Percentiles rank a stretch among this genome's conserved stretches.
Evolutionary conservation across 1,284 basidiomycete genomes (phyloP).

Genomic region (Tremellales sp.): DNA sequence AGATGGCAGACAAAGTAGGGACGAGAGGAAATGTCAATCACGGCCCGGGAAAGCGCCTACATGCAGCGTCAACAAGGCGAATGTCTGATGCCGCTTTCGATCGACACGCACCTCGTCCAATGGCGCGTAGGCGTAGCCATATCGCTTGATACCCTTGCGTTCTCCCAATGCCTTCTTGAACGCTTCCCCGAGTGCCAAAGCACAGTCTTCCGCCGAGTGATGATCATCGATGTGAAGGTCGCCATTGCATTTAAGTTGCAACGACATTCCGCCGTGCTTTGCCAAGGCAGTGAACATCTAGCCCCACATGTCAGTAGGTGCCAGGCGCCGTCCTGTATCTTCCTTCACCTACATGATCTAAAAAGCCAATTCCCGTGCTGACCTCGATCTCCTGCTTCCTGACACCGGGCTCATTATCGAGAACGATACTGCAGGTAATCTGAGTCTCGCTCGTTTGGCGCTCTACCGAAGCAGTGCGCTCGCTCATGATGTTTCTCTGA

Average conservation of each 20-base stretch:
- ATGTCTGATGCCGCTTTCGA: not conserved
- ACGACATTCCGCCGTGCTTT: slow-evolving; percentile 87
- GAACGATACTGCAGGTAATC: slow-evolving; percentile 73
- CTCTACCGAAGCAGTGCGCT: slow-evolving; percentile 64
- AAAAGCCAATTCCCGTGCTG: slow-evolving; percentile 93
- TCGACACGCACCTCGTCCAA: slow-evolving; percentile 75
- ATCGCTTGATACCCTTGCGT: slow-evolving; percentile 88
- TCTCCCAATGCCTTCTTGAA: slow-evolving; percentile 96
- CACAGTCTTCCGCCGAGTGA: slow-evolving; percentile 96
- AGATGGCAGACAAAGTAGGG: slow-evolving; percentile 93
- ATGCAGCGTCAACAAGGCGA: not conserved
- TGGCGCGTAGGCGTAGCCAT: slow-evolving; percentile 94
- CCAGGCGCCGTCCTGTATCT: not conserved
- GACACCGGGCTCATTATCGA: slow-evolving; percentile 71
- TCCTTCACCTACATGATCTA: slow-evolving; percentile 81
- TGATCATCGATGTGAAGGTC: slow-evolving; percentile 99
- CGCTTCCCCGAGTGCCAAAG: slow-evolving; percentile 85
- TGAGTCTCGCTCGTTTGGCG: slow-evolving; percentile 91
- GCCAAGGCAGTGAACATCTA: slow-evolving; percentile 95
- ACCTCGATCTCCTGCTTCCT: slow-evolving; percentile 74
- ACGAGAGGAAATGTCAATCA: slow-evolving; percentile 96
- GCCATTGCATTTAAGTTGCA: slow-evolving; percentile 85
- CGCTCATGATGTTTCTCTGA: too few relatives aligned
- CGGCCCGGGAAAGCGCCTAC: slow-evolving; percentile 86
- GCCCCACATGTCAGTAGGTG: too few relatives aligned